phyloP scores from a whole-genome alignment of 768 basidiomycete species.

The Mrakia frigida region DNA sequence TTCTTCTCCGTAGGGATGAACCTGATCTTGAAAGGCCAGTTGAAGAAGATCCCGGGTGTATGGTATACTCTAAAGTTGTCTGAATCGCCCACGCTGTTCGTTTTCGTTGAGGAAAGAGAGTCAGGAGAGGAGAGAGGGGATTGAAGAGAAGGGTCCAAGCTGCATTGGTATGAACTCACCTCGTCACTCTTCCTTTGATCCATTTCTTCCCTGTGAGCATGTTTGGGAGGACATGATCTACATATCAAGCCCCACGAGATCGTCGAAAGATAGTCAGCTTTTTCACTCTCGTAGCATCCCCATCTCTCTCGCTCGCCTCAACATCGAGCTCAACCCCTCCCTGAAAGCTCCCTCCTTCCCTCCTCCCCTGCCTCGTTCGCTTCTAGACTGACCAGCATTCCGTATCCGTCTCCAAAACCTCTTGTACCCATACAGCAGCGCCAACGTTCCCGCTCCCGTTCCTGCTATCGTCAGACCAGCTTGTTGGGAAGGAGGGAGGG shows the following conservation, averaged over 20 bases:
- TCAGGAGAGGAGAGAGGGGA: neutral
- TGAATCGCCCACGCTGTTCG: conserved; percentile 15
- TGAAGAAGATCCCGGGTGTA: conserved; percentile 11
- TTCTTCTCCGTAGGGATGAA: conserved; percentile 5
- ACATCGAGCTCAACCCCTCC: neutral
- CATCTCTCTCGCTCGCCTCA: neutral
- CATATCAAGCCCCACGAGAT: neutral
- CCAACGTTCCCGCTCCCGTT: neutral
- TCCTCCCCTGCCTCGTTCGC: neutral
- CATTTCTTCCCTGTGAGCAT: conserved; percentile 17
- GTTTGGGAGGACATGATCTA: conserved; percentile 13
- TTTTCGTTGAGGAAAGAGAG: neutral
- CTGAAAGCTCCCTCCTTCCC: neutral
- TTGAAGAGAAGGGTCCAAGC: neutral
- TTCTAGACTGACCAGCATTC: neutral
- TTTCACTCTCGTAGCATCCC: neutral
- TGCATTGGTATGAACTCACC: neutral
- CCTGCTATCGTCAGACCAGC: neutral
- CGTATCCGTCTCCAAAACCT: conserved; percentile 8
- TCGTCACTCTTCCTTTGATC: conserved; percentile 25
- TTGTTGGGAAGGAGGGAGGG: neutral
- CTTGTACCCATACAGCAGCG: neutral
- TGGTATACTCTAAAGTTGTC: conserved; percentile 27
- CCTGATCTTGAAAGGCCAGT: conserved; percentile 15
- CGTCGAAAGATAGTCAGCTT: neutral